These are phyloP conservation scores for Fagus crenata DNA, from an alignment of 306 rosid species.

Conservation along the genomic window DNA sequence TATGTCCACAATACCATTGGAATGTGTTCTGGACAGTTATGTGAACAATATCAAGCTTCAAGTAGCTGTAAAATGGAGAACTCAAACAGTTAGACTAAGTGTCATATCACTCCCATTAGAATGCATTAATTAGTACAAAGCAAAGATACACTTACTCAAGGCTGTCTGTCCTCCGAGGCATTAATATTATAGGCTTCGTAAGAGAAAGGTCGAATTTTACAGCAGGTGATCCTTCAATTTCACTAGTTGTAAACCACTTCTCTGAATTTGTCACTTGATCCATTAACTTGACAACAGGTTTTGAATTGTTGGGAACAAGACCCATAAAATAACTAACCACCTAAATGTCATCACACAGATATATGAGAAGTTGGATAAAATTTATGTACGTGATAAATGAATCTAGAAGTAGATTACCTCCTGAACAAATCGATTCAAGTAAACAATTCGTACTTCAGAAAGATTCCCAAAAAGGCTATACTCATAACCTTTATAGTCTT, in stretches of 20 bases:
- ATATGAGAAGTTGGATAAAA: slow-evolving; percentile 10
- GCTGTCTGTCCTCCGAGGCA: slow-evolving; percentile 91
- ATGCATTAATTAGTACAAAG: slow-evolving; percentile 16
- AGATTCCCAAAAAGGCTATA: slow-evolving; percentile 85
- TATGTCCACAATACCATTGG: slow-evolving; percentile 85
- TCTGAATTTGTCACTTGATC: slow-evolving; percentile 95
- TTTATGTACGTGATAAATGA: slow-evolving; percentile 4
- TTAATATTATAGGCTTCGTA: slow-evolving; percentile 84
- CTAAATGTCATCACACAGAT: slow-evolving; percentile 43
- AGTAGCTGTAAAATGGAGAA: slow-evolving; percentile 61
- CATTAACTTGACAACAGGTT: slow-evolving; percentile 66
- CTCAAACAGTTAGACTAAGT: slow-evolving; percentile 28
- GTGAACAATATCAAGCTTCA: slow-evolving; percentile 97
- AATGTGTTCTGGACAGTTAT: slow-evolving; percentile 80
- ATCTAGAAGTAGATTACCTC: slow-evolving; percentile 58
- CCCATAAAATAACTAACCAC: slow-evolving; percentile 91
- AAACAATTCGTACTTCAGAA: slow-evolving; percentile 94
- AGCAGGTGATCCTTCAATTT: slow-evolving; percentile 95
- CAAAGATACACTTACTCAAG: slow-evolving; percentile 62
- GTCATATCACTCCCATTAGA: slow-evolving; percentile 2
- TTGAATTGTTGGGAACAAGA: slow-evolving; percentile 79
- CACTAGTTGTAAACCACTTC: slow-evolving; percentile 87
- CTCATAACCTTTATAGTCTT: slow-evolving; percentile 87
- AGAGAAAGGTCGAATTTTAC: slow-evolving; percentile 90
- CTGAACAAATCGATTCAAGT: slow-evolving; percentile 87